phyloP scores from a whole-genome alignment of 1,284 basidiomycete species.

The Ceratobasidium sp. region DNA sequence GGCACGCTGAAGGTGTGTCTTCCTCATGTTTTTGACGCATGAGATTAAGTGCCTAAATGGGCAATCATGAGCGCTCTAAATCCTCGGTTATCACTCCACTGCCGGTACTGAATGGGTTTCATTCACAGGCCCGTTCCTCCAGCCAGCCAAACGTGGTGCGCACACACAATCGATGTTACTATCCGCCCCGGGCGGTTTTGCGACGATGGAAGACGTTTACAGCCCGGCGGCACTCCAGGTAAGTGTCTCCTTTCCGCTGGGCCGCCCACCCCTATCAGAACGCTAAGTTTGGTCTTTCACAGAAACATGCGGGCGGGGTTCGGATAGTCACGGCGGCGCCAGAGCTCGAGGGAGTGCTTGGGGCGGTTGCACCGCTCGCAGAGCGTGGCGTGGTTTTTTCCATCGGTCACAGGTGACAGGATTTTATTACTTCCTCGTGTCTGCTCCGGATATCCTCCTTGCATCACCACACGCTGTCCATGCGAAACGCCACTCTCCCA shows the following conservation, averaged over 20 bases:
- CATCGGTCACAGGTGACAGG: slow-evolving; percentile 81
- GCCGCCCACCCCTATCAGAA: neutral
- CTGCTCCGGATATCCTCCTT: neutral
- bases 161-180: slow-evolving; percentile 78
- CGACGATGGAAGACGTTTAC: slow-evolving; percentile 76
- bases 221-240: slow-evolving; percentile 59
- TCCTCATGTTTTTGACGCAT: neutral
- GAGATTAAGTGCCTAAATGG: neutral
- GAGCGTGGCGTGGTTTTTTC: slow-evolving; percentile 79
- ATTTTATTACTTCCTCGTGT: slow-evolving; percentile 43
- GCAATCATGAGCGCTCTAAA: neutral
- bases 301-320: slow-evolving; percentile 63
- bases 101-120: neutral
- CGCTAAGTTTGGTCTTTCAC: slow-evolving; percentile 46
- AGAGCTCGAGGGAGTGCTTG: slow-evolving; percentile 83
- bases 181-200: slow-evolving; percentile 65
- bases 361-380: slow-evolving; percentile 68
- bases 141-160: slow-evolving; percentile 79
- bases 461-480: neutral
- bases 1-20: slow-evolving; percentile 37
- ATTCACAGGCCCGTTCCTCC: slow-evolving; percentile 80
- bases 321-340: slow-evolving; percentile 89
- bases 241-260: slow-evolving; percentile 1
- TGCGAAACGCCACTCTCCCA: neutral
- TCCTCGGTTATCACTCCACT: neutral